Conservation (phyloP, 305 asterid species). For the Nicotiana rustica region DNA sequence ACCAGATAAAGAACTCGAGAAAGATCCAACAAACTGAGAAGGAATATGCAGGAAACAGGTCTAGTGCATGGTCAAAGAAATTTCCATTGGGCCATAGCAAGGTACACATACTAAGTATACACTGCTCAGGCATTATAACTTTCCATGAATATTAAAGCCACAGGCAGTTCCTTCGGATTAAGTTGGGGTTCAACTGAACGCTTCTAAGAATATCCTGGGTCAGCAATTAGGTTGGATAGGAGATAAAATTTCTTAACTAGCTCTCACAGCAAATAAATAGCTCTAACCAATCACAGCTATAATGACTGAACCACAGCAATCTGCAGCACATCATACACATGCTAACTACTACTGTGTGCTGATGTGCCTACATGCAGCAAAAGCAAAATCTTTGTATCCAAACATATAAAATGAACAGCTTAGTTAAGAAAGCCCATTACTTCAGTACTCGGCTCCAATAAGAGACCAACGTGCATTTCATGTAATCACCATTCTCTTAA, state of each 20-base stretch:
- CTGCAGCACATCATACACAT: background rate
- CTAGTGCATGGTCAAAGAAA: background rate
- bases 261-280: background rate
- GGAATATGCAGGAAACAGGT: slow-evolving; percentile 15
- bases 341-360: slow-evolving; percentile 12
- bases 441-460: background rate
- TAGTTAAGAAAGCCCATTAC: background rate
- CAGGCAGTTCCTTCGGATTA: background rate
- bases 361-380: slow-evolving; percentile 1
- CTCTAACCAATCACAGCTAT: background rate
- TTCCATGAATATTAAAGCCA: background rate
- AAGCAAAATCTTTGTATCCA: background rate
- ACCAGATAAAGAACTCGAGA: background rate
- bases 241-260: background rate
- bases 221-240: background rate
- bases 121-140: background rate
- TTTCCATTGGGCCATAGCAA: background rate
- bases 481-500: background rate
- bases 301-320: slow-evolving; percentile 19
- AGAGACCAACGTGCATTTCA: background rate
- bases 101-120: background rate
- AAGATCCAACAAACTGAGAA: background rate
- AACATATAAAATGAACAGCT: slow-evolving; percentile 9
- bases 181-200: background rate
- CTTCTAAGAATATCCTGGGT: background rate